These are phyloP conservation scores for Phytophthora palmivora DNA, from an alignment of 352 stramenopile genomes.

Conservation along the genomic window DNA sequence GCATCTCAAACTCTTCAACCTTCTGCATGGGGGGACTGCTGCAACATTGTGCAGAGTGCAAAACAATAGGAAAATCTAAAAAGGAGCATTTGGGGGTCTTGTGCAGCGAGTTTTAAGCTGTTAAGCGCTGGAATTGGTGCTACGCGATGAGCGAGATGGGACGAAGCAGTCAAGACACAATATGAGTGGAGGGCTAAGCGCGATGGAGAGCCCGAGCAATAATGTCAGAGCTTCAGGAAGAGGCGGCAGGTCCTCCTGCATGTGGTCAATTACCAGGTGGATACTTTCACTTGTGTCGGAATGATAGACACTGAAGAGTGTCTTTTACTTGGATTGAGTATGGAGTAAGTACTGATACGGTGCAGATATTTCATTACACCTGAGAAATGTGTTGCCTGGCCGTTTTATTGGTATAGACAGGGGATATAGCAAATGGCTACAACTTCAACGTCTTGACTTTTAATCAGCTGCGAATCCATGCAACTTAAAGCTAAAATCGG, in stretches of 20 bases:
- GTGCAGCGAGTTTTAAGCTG: constrained; percentile 1
- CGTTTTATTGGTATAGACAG: constrained; percentile 11
- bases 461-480: constrained; percentile 11
- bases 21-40: constrained; percentile 7
- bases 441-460: constrained; percentile 7
- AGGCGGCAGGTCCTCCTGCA: constrained; percentile 16
- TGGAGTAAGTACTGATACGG: constrained; percentile 9
- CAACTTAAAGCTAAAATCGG: constrained; percentile 43
- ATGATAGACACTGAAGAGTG: background rate
- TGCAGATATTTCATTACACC: background rate
- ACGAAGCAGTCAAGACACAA: constrained; percentile 35
- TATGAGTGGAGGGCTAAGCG: constrained; percentile 32
- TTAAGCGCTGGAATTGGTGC: constrained; percentile 15
- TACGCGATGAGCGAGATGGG: constrained; percentile 4
- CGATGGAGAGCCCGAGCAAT: constrained; percentile 34
- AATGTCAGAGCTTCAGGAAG: constrained; percentile 31
- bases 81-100: constrained; percentile 24
- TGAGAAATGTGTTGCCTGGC: background rate
- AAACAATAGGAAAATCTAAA: constrained; percentile 10
- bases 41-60: constrained; percentile 3
- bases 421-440: constrained; percentile 12
- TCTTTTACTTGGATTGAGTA: constrained; percentile 9
- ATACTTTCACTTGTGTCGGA: constrained; percentile 22
- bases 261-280: constrained; percentile 22
- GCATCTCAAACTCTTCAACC: constrained; percentile 36